phyloP scores from a whole-genome alignment of 495 filamentous ascomycete species.

The Cenococcum geophilum region DNA sequence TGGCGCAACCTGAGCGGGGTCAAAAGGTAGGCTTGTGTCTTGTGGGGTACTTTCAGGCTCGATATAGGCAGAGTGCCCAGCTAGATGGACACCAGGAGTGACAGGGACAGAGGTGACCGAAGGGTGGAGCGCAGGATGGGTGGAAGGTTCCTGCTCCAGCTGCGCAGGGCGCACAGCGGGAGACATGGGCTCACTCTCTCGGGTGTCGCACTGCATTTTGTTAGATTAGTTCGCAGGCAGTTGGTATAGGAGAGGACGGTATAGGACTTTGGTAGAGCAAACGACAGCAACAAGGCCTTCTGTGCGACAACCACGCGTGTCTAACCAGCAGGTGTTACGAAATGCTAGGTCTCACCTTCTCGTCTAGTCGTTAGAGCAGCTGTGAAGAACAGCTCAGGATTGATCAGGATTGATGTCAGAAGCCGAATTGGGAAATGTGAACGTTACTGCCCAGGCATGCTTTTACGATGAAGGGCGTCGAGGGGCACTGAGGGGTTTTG shows the following conservation, averaged over 20 bases:
- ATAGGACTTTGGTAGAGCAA: background rate
- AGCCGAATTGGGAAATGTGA: background rate
- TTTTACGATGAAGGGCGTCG: background rate
- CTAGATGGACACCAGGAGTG: conserved; percentile 34
- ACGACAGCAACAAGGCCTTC: background rate
- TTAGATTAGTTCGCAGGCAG: background rate
- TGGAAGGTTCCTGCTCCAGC: conserved; percentile 6
- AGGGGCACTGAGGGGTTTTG: no score
- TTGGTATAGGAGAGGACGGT: background rate
- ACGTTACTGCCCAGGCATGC: background rate
- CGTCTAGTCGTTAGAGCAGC: background rate
- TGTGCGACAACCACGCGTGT: background rate
- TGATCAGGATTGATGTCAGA: background rate
- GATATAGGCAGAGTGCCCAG: conserved; percentile 29
- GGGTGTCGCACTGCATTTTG: conserved; percentile 11
- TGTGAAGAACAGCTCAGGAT: background rate
- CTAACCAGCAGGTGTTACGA: background rate
- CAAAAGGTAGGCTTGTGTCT: conserved; percentile 14
- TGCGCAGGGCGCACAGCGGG: conserved; percentile 5
- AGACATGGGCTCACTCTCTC: conserved; percentile 12
- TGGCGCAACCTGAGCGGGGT: conserved; percentile 10
- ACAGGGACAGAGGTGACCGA: conserved; percentile 35
- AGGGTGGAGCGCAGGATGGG: conserved; percentile 32
- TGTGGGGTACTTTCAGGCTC: conserved; percentile 15
- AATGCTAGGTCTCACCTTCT: background rate